Conservation (phyloP, 192 early-diverging fungal genomes). For the Allomyces macrogynus region DNA sequence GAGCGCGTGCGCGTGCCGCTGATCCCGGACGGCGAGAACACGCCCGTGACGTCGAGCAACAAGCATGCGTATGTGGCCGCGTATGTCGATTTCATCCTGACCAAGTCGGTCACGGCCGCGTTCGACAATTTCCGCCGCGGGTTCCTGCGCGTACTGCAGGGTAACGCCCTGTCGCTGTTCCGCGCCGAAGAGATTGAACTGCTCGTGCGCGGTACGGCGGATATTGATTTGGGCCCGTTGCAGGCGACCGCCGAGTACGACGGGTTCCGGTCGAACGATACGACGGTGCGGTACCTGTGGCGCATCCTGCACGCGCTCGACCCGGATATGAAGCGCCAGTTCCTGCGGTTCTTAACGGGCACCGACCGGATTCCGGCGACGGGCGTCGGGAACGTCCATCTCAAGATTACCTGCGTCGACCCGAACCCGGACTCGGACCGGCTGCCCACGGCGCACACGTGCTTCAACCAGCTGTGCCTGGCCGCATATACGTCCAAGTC, state of each 20-base stretch:
- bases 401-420: constrained; percentile 60
- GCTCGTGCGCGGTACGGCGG: constrained; percentile 63
- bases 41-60: constrained; percentile 42
- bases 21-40: constrained; percentile 36
- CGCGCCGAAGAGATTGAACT: constrained; percentile 76
- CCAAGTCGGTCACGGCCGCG: constrained; percentile 38
- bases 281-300: constrained; percentile 66
- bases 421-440: constrained; percentile 69
- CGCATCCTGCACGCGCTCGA: constrained; percentile 58
- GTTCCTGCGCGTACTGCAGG: constrained; percentile 63
- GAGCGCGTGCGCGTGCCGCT: constrained; percentile 40
- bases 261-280: constrained; percentile 43
- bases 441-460: constrained; percentile 80
- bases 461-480: constrained; percentile 74
- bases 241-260: constrained; percentile 67
- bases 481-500: constrained; percentile 63
- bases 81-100: constrained; percentile 61
- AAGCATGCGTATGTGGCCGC: constrained; percentile 55
- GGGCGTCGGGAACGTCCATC: constrained; percentile 52
- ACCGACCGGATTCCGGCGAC: constrained; percentile 79
- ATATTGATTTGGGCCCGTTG: constrained; percentile 62
- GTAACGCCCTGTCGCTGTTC: constrained; percentile 60
- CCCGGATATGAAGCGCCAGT: constrained; percentile 60
- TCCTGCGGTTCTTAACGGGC: constrained; percentile 81
- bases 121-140: constrained; percentile 68